A percentile compares a stretch with the other conserved stretches of the same genome.
These are phyloP conservation scores for Aspergillus fijiensis DNA, from an alignment of 2,329 filamentous ascomycete genomes.

Conservation along the genomic window DNA sequence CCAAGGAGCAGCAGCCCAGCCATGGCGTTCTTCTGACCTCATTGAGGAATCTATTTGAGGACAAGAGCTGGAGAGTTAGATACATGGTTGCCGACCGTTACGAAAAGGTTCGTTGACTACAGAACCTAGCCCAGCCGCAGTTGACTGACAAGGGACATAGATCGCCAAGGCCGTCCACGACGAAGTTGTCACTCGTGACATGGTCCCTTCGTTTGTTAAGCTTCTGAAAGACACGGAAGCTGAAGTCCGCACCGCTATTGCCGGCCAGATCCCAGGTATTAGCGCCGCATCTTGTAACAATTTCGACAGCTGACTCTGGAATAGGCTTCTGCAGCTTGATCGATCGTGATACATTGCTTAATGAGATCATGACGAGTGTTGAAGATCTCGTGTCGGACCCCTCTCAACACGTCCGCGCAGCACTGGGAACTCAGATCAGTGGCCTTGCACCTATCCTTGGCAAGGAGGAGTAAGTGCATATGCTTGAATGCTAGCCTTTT, in stretches of 20 bases:
- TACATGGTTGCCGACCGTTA: slow-evolving; percentile 99
- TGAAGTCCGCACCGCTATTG: slow-evolving; percentile 94
- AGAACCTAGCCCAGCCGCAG: neutral
- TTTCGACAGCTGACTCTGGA: slow-evolving; percentile 21
- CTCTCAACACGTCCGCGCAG: slow-evolving; percentile 94
- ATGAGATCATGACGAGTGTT: slow-evolving; percentile 94
- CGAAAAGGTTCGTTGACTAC: slow-evolving; percentile 70
- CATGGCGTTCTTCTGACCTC: slow-evolving; percentile 90
- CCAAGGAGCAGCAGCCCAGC: slow-evolving; percentile 96
- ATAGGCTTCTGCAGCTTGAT: slow-evolving; percentile 87
- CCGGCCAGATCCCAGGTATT: slow-evolving; percentile 86
- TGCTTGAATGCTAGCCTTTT: neutral
- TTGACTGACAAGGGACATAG: slow-evolving; percentile 47
- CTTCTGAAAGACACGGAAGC: slow-evolving; percentile 97
- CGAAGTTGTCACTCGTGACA: slow-evolving; percentile 87
- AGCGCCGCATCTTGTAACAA: slow-evolving; percentile 9
- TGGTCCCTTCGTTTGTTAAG: slow-evolving; percentile 96
- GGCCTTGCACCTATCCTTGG: slow-evolving; percentile 94
- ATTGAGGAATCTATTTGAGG: slow-evolving; percentile 89
- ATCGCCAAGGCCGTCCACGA: slow-evolving; percentile 98
- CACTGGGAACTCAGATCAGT: slow-evolving; percentile 94
- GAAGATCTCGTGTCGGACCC: slow-evolving; percentile 95
- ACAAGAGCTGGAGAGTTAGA: slow-evolving; percentile 98
- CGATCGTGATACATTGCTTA: slow-evolving; percentile 81
- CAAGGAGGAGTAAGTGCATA: slow-evolving; percentile 79